A percentile compares a stretch with the other conserved stretches of the same genome.
phyloP scores from a whole-genome alignment of 345 rosid genomes.

The Murraya koenigii region DNA sequence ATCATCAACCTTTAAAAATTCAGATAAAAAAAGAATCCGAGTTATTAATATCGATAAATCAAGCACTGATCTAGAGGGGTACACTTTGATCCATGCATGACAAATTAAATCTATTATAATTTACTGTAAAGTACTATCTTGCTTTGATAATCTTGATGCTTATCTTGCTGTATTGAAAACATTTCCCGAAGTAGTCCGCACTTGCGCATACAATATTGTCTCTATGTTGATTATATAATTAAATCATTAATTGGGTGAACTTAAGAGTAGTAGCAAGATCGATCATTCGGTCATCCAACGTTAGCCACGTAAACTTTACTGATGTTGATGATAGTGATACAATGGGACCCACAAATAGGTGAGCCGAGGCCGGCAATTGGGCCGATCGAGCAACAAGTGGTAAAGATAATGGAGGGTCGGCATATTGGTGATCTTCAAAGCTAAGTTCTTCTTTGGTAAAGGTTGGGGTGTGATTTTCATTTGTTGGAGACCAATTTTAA shows the following conservation, averaged over 20 bases:
- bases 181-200: not conserved
- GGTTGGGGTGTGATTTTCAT: constrained; percentile 12
- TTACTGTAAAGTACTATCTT: not conserved
- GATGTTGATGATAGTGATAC: not conserved
- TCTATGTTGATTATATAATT: not conserved
- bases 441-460: not conserved
- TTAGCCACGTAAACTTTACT: not conserved
- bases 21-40: not conserved
- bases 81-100: not conserved
- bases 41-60: not conserved
- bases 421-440: constrained; percentile 15
- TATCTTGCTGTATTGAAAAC: not conserved
- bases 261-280: not conserved
- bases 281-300: not conserved
- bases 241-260: not conserved
- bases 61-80: not conserved
- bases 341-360: constrained; percentile 4
- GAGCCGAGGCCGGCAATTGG: constrained; percentile 16
- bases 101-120: not conserved
- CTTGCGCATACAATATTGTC: not conserved
- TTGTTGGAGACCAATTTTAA: not conserved
- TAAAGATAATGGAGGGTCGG: constrained; percentile 11
- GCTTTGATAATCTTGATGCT: not conserved
- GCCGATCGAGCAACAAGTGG: not conserved
- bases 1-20: too few relatives aligned